phyloP scores from a whole-genome alignment of 495 filamentous ascomycete species.

The Aspergillus wentii region DNA sequence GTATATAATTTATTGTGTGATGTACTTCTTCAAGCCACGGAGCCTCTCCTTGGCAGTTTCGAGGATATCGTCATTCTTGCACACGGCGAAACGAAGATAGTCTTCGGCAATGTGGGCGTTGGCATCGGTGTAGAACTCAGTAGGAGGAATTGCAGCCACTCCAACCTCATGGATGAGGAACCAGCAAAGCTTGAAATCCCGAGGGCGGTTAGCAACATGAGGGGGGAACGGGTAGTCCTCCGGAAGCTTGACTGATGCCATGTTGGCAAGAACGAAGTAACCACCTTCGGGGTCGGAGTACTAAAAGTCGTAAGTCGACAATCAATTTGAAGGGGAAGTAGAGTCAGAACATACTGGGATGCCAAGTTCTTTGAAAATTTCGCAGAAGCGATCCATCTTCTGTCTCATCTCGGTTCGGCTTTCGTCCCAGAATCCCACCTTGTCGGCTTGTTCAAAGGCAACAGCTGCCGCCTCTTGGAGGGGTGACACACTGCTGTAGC shows the following conservation, averaged over 20 bases:
- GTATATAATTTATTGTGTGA: slow-evolving; percentile 37
- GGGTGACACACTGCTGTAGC: slow-evolving; percentile 88
- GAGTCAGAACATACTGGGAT: slow-evolving; percentile 52
- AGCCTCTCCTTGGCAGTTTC: slow-evolving; percentile 87
- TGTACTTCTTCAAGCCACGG: slow-evolving; percentile 80
- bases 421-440: slow-evolving; percentile 82
- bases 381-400: slow-evolving; percentile 86
- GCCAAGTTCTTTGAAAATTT: slow-evolving; percentile 81
- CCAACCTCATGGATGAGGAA: slow-evolving; percentile 95
- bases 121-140: slow-evolving; percentile 85
- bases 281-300: slow-evolving; percentile 94
- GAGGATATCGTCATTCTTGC: slow-evolving; percentile 87
- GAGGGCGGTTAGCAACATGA: slow-evolving; percentile 75
- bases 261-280: slow-evolving; percentile 93
- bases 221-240: slow-evolving; percentile 79
- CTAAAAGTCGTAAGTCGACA: slow-evolving; percentile 7
- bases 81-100: slow-evolving; percentile 92
- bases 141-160: slow-evolving; percentile 92
- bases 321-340: not conserved
- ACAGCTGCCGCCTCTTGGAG: slow-evolving; percentile 96
- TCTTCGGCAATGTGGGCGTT: slow-evolving; percentile 86
- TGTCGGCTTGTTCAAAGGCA: slow-evolving; percentile 86
- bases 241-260: slow-evolving; percentile 78
- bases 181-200: slow-evolving; percentile 93
- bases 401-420: slow-evolving; percentile 77